Evolutionary conservation across 2,329 filamentous ascomycete species (phyloP), one percentile per base, ranked within the genome.

Genomic region (Arthrobotrys megalospora): DNA sequence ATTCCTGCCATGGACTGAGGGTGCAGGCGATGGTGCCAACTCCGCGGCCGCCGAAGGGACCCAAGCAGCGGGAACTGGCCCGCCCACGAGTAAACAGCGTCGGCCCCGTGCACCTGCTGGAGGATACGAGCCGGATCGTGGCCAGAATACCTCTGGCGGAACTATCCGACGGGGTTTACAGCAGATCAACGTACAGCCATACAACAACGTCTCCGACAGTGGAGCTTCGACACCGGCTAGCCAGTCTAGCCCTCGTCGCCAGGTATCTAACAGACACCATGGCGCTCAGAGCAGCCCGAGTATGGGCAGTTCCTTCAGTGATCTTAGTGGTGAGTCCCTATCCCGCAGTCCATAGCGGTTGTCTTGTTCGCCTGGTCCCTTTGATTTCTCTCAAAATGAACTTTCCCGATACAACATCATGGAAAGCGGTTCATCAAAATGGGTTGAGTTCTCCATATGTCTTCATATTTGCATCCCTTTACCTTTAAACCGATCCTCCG

Each of bases 281-380:
- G 89, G 89, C 11, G 93, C 91, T 82, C 91, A 93, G 79, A 91
- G 91, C 12, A 91, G 90, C 12, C 91, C 91, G 0, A 93, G 91
- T 81, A 93, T 94, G 90, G 92, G 92, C 0, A 95, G 92, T 83
- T 94, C 92, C 81, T 96, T 93, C 82, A 95, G 92, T 84, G 93
- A 96, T 85, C 87, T 96, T 50, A 93, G 95, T 83, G 92, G 92
- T 87, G 82, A 80, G 80, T 63, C 60, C 89, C 14, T 41, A 34
- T 66, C 34, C 53, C 50, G 12, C 21, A 80, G 82, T 82, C 47
- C 34, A 60, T 60, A 60, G 16, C n/a, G 11, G 55, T 19, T 5
- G 36, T 43, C 55, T 43, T 43, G 45, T 28, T 47, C n/a, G 14
- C 60, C 32, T 55, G 3, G 53, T 48, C 38, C 58, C 5, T 43